Base-by-base conservation (phyloP, 1,139 yeast species). In the Groenewaldozyma sp. region DNA sequence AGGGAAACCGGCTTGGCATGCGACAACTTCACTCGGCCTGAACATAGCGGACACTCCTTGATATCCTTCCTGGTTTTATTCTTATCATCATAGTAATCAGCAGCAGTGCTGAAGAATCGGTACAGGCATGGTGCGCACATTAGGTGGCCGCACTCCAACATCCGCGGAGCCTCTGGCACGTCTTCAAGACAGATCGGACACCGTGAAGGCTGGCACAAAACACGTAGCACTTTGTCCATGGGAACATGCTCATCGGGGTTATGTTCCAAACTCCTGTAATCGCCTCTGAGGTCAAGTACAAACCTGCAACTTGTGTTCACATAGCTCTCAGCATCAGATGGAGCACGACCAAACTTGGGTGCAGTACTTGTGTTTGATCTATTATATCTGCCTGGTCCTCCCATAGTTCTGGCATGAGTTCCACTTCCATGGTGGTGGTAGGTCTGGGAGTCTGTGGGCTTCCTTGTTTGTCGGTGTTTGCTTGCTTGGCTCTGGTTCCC, bases 101-200 rank as follows among this genome's bases (percentile, higher is more conserved):
- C 63, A 19, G 75, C 76, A 17, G 81, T 74, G 31, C 76, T 83
- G 40, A 86, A 63, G 53, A 83, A 74, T 29, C 88, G 73, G 39
- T 86, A 60, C 29, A 88, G 62, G 57, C 99, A 93, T 22, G 87
- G 77, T 41, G 77, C 70, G 56, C 99, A 93, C 54, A 91, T 73
- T 11, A 87, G 72, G 56, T 93, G 99, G 3, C 99, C 98, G 64
- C 99, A 93, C 14, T 78, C 73, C 24, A 87, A 76, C 97, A 93
- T 93, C 41, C 97, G 67, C 1, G 98, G 97, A 0, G 97, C 96
- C 28, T 82, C 73, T 7, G 91, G 82, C 17, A 78, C 80, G 40
- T 83, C 94, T 24, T 81, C 73, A 14, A 91, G 67, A 58, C 99
- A 93, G 28, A 93, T 91, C 1, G 98, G 97, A 57, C 99, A 93